Base-by-base conservation (phyloP, 805 yeast species). In the Myxozyma mucilagina region DNA sequence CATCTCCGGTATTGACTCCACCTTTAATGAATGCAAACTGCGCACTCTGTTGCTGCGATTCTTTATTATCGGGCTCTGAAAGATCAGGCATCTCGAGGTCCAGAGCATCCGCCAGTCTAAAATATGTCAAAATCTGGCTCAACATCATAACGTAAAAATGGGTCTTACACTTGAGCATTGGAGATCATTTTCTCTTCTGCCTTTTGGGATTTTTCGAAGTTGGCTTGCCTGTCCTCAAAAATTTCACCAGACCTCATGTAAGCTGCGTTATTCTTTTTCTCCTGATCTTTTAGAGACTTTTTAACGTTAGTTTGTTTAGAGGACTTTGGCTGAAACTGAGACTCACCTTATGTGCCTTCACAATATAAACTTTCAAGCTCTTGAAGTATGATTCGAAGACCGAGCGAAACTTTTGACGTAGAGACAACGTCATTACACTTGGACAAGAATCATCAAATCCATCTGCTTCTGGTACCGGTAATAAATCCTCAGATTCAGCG, bases 211-310 rank as follows among this genome's bases (percentile, higher is more conserved):
- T 62, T 65, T 10, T 69, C 71, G 18, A 66, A 61, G 10, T 56
- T 60, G 14, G 60, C 57, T 38, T 68, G 65, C 10, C 70, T 56
- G 32, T 79, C 80, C 16, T 82, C 85, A 16, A 79, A 71, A 1
- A 82, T 69, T 63, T 80, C 82, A 29, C 96, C 96, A 0, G 87
- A 84, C 66, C 87, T 80, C 57, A 88, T 82, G 56, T 87, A 83
- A 1, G 85, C 82, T 57, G 80, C 81, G 48, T 79, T 78, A 57
- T 80, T 82, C 55, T 76, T 77, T 20, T 73, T 72, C 20, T 73
- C 73, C 11, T 78, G 69, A 20, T 73, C 74, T 10, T 69, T 63
- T 0, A 80, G 69, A 14, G 51, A 18, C 62, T 58, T 29, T 18
- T 29, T 9, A 24, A 39, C 9, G 16, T 31, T 43, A 53, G 32